phyloP scores from a whole-genome alignment of 495 filamentous ascomycete genomes.

The Penicillium nucicola region DNA sequence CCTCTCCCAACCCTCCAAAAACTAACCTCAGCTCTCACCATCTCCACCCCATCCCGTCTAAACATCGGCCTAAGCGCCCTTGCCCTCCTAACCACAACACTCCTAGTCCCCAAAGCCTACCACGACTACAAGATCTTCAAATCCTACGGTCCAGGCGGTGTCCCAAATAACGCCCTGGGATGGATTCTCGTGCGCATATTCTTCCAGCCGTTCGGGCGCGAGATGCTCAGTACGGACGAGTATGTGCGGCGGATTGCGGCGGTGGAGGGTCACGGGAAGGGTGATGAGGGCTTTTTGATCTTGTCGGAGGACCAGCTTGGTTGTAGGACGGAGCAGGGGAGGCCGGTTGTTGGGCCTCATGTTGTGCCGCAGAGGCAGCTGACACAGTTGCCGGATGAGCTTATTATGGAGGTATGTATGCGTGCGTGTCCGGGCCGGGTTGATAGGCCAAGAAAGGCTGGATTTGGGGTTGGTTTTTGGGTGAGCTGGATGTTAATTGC shows the following conservation, averaged over 20 bases:
- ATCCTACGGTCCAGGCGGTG: conserved; percentile 32
- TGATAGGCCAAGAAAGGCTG: too few relatives aligned
- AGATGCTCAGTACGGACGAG: conserved; percentile 31
- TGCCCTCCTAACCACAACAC: conserved; percentile 16
- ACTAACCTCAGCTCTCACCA: conserved; percentile 6
- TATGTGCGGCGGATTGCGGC: conserved; percentile 25
- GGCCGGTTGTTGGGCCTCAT: conserved; percentile 31
- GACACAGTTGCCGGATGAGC: conserved; percentile 22
- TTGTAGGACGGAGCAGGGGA: conserved; percentile 4
- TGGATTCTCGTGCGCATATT: conserved; percentile 30
- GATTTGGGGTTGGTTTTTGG: not conserved
- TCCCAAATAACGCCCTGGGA: conserved; percentile 32
- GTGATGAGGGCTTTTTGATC: conserved; percentile 19
- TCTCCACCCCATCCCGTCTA: conserved; percentile 12
- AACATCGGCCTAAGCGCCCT: conserved; percentile 19
- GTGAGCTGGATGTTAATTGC: not conserved
- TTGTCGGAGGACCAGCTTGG: conserved; percentile 15
- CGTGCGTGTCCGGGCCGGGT: too few relatives aligned
- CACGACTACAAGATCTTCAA: conserved; percentile 32
- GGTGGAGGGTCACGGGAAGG: conserved; percentile 25
- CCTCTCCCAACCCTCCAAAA: conserved; percentile 11
- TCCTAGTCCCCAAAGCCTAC: conserved; percentile 26
- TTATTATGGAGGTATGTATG: conserved; percentile 26
- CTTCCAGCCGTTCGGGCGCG: conserved; percentile 25
- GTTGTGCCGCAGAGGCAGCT: conserved; percentile 35